phyloP scores from a whole-genome alignment of 2,329 filamentous ascomycete species.

The Penicillium aurantiogriseum region DNA sequence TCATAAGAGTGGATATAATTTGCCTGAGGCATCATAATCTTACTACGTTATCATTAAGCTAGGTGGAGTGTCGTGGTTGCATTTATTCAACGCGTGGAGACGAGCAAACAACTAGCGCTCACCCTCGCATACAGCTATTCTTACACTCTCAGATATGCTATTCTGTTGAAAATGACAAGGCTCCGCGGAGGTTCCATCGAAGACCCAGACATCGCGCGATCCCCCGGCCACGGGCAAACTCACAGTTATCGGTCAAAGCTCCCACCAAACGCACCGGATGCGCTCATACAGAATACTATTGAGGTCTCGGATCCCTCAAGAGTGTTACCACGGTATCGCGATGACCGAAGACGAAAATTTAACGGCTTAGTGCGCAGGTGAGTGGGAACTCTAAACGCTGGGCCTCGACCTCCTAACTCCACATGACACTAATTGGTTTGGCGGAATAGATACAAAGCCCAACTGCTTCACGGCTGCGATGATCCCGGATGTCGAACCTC shows the following conservation, averaged over 20 bases:
- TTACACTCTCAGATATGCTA: conserved; percentile 28
- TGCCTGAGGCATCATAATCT: conserved; percentile 18
- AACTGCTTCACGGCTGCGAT: conserved; percentile 79
- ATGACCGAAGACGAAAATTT: conserved; percentile 43
- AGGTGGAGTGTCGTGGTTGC: conserved; percentile 5
- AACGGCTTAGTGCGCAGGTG: conserved; percentile 68
- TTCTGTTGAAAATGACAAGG: conserved; percentile 39
- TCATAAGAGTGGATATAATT: background rate
- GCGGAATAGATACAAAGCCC: conserved; percentile 65
- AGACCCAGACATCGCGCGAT: conserved; percentile 30
- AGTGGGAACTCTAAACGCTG: conserved; percentile 25
- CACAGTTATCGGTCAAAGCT: conserved; percentile 39
- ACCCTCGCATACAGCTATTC: background rate
- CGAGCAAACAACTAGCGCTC: background rate
- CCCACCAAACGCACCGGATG: conserved; percentile 41
- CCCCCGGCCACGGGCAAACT: conserved; percentile 28
- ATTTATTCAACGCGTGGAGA: background rate
- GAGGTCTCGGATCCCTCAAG: conserved; percentile 38
- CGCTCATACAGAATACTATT: conserved; percentile 41
- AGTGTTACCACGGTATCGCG: conserved; percentile 40
- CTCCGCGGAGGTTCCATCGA: conserved; percentile 42
- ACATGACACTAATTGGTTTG: conserved; percentile 5
- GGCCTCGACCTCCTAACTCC: background rate
- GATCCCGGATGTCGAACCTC: conserved; percentile 66
- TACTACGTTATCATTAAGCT: conserved; percentile 26